Base-by-base conservation (phyloP, 1,284 basidiomycete species). In the Boletus sp. region DNA sequence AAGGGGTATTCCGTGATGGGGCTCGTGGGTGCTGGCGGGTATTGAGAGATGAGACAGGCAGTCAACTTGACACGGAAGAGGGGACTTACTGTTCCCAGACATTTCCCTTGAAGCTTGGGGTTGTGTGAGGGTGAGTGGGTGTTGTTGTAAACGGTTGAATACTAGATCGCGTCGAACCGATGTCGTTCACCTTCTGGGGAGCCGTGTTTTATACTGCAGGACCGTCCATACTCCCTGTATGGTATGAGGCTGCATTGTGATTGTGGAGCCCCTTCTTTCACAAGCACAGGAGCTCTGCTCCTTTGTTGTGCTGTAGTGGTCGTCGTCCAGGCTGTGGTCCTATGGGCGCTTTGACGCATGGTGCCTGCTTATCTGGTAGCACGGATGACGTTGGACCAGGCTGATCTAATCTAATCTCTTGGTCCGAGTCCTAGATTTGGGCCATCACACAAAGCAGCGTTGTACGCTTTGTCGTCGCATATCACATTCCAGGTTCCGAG, bases 131-230 rank as follows among this genome's bases (percentile, higher is more conserved):
- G 13, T 27, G 7, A 38, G 7, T 6, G 23, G 13, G n/a, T 16
- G 17, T 26, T 7, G 16, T 13, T 17, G 38, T 19, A 5, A 22
- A 7, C 5, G 30, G 17, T 42, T 26, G 39, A 35, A n/a, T 22
- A n/a, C n/a, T n/a, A 14, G 34, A 36, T 16, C 32, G 16, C 16
- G 5, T 17, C 19, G 27, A 10, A 29, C 5, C 17, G 43, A 23
- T 27, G 23, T 22, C 25, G n/a, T 19, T 36, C 36, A 9, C 32
- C 10, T 8, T 8, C 29, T 19, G n/a, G 19, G 8, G 36, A 14
- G n/a, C 12, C 16, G n/a, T 2, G 8, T 12, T 55, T 57, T 55
- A 55, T 55, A 51, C 13, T 14, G n/a, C 17, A 17, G 8, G 10
- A n/a, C 4, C 5, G 8, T 27, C 27, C 27, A 36, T 34, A 36